phyloP scores from a whole-genome alignment of 106 monocot species.

The Hemerocallis citrina region DNA sequence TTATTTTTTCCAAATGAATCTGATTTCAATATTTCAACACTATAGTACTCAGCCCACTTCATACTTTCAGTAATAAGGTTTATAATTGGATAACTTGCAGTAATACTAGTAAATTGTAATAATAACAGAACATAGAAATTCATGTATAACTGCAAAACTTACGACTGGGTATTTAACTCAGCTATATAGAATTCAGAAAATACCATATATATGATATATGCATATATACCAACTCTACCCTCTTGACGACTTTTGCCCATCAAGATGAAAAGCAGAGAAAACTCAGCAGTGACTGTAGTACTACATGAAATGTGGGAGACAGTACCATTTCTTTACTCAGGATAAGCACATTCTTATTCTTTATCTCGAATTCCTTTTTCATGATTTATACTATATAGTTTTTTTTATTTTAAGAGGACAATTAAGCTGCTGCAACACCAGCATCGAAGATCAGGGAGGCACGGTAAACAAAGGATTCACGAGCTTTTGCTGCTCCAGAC shows the following conservation, averaged over 20 bases:
- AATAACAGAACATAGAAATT: too few species aligned
- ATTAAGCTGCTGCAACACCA: slow-evolving; percentile 41
- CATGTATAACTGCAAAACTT: too few species aligned
- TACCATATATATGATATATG: too few species aligned
- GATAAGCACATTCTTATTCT: not conserved
- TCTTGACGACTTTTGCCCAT: not conserved
- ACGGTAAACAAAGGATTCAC: slow-evolving; percentile 18
- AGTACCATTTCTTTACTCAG: not conserved
- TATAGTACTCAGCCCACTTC: too few species aligned
- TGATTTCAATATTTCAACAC: too few species aligned
- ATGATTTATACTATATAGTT: not conserved
- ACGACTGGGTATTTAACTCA: too few species aligned
- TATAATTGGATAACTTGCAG: too few species aligned
- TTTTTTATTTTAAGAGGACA: not conserved
- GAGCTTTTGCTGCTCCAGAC: slow-evolving; percentile 20
- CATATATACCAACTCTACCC: too few species aligned
- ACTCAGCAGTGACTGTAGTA: not conserved
- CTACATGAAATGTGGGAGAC: not conserved
- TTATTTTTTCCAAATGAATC: too few species aligned
- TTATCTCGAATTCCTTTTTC: not conserved
- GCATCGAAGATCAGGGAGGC: slow-evolving; percentile 17
- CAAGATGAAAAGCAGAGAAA: not conserved
- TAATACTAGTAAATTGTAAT: too few species aligned
- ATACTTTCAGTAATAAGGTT: too few species aligned
- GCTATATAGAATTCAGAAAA: too few species aligned